phyloP scores from a whole-genome alignment of 164 flowering plant species.

The Vitis rotundifolia region DNA sequence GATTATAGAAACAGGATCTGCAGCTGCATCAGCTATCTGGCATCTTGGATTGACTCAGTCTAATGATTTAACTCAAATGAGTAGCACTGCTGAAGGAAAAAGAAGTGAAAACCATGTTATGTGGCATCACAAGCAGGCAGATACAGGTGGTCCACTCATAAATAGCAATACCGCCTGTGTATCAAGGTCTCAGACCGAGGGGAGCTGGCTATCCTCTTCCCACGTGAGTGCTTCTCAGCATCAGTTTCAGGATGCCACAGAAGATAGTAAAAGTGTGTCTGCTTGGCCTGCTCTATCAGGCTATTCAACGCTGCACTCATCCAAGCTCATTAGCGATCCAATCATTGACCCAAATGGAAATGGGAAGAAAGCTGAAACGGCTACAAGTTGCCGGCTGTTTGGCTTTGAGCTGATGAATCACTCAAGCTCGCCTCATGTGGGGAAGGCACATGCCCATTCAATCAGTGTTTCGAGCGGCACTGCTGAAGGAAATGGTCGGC shows the following conservation, averaged over 20 bases:
- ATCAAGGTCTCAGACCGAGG: constrained; percentile 35
- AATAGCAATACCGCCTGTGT: constrained; percentile 25
- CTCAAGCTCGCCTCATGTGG: constrained; percentile 14
- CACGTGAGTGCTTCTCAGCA: constrained; percentile 34
- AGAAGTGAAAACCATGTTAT: constrained; percentile 24
- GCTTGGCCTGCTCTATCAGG: constrained; percentile 36
- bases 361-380: constrained; percentile 36
- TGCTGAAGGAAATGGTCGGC: constrained; percentile 28
- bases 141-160: constrained; percentile 12
- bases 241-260: constrained; percentile 35
- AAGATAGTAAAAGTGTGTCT: constrained; percentile 48
- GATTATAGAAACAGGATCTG: constrained; percentile 33
- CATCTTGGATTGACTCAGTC: constrained; percentile 26
- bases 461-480: constrained; percentile 14
- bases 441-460: constrained; percentile 19
- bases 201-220: constrained; percentile 43
- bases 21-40: constrained; percentile 33
- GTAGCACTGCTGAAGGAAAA: constrained; percentile 25
- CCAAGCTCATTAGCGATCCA: constrained; percentile 23
- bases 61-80: constrained; percentile 24
- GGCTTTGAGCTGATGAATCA: constrained; percentile 52
- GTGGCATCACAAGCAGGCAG: constrained; percentile 45
- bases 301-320: constrained; percentile 27
- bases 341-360: constrained; percentile 20
- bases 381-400: constrained; percentile 51